Conservation (phyloP, 1,284 basidiomycete species). For the Trichosporon sp. region DNA sequence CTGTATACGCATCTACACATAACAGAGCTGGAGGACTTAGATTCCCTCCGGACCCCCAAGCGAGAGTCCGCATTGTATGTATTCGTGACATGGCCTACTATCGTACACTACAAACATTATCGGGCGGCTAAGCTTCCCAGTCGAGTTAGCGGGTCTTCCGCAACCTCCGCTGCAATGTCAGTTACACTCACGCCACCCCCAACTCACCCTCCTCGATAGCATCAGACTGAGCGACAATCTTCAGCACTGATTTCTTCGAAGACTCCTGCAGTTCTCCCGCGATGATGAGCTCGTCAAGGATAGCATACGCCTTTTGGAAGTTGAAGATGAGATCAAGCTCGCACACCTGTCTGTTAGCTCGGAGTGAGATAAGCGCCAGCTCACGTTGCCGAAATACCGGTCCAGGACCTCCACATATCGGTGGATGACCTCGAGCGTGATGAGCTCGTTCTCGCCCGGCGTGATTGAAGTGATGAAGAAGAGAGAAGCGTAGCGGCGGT, state of each 20-base stretch:
- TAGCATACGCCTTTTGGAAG: conserved; percentile 97
- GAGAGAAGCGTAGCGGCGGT: conserved; percentile 92
- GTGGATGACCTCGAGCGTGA: conserved; percentile 95
- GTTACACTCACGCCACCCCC: not conserved
- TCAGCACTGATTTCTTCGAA: conserved; percentile 92
- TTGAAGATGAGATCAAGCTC: conserved; percentile 97
- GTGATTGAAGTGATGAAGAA: conserved; percentile 96
- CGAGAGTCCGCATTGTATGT: not conserved
- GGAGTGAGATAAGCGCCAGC: conserved; percentile 30
- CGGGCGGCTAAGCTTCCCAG: conserved; percentile 32
- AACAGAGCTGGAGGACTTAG: not conserved
- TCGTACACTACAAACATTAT: conserved; percentile 5
- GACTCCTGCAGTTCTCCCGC: conserved; percentile 97
- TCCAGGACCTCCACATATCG: conserved; percentile 99
- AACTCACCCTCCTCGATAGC: conserved; percentile 52
- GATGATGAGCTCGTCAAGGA: conserved; percentile 95
- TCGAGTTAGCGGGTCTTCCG: conserved; percentile 44
- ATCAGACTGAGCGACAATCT: conserved; percentile 58
- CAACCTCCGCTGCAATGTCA: conserved; percentile 36
- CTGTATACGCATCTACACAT: not conserved
- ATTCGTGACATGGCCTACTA: conserved; percentile 6
- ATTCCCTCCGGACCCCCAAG: not conserved
- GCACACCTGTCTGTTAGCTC: conserved; percentile 63
- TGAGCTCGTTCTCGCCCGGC: conserved; percentile 80
- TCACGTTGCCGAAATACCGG: conserved; percentile 95